Evolutionary conservation across 2,329 filamentous ascomycete genomes (phyloP).

Genomic region (Thermothelomyces thermophilus): DNA sequence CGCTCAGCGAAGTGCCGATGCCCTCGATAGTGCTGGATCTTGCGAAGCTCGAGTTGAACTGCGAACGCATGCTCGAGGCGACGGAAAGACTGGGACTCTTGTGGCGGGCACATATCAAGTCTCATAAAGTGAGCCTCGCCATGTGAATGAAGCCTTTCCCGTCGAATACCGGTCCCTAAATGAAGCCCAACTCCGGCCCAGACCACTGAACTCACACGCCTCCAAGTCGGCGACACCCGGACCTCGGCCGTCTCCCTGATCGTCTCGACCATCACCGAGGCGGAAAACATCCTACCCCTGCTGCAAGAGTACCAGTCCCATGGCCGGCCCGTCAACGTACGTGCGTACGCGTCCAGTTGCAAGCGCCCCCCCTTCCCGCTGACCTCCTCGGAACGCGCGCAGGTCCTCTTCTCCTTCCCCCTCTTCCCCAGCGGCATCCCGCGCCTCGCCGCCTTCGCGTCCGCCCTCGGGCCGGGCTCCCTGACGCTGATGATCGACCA

Average conservation of each 20-base stretch:
- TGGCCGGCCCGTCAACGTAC: constrained; percentile 53
- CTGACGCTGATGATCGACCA: constrained; percentile 67
- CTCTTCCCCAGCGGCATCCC: constrained; percentile 53
- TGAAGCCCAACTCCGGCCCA: constrained; percentile 1
- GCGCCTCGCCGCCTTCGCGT: constrained; percentile 52
- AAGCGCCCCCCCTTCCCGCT: constrained; percentile 29
- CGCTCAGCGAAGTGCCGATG: constrained; percentile 52
- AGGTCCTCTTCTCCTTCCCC: constrained; percentile 66
- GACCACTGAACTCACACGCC: constrained; percentile 31
- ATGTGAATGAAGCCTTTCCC: too few relatives aligned
- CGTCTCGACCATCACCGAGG: constrained; percentile 68
- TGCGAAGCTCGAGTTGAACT: constrained; percentile 60
- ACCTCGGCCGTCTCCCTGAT: constrained; percentile 52
- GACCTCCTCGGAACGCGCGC: background rate
- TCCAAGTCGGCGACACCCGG: constrained; percentile 59
- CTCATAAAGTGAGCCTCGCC: constrained; percentile 58
- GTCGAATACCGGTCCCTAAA: background rate
- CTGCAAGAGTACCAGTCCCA: constrained; percentile 50
- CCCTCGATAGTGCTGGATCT: constrained; percentile 65
- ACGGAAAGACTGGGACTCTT: constrained; percentile 51
- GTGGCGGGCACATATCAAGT: constrained; percentile 76
- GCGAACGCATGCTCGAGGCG: constrained; percentile 62
- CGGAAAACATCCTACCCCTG: constrained; percentile 57
- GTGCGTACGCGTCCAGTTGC: constrained; percentile 36
- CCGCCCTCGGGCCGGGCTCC: constrained; percentile 46